phyloP scores from a whole-genome alignment of 352 stramenopile genomes.

The Thraustochytrium striatum region DNA sequence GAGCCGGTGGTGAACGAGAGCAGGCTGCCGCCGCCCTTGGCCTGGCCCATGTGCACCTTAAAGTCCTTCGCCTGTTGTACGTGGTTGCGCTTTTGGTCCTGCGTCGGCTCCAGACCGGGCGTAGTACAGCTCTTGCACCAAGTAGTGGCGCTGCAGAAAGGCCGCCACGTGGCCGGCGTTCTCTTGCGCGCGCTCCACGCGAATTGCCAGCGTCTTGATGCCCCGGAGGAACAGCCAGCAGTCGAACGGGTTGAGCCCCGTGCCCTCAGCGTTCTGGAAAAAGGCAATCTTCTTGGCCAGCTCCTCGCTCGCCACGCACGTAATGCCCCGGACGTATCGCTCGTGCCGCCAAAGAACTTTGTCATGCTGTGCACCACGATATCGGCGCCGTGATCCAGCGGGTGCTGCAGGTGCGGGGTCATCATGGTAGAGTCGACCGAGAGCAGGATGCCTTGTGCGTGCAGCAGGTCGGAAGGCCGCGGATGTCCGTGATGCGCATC shows the following conservation, averaged over 20 bases:
- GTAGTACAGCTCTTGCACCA: slow-evolving; percentile 68
- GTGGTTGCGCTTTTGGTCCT: slow-evolving; percentile 59
- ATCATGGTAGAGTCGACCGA: slow-evolving; percentile 55
- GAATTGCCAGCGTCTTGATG: slow-evolving; percentile 79
- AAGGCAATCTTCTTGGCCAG: slow-evolving; percentile 67
- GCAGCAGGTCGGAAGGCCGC: slow-evolving; percentile 41
- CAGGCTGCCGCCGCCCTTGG: slow-evolving; percentile 74
- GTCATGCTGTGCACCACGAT: slow-evolving; percentile 60
- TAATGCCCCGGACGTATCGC: slow-evolving; percentile 75
- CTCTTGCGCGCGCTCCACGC: slow-evolving; percentile 67
- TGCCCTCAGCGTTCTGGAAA: slow-evolving; percentile 80
- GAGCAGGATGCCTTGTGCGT: slow-evolving; percentile 9
- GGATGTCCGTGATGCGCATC: slow-evolving; percentile 52
- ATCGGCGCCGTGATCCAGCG: slow-evolving; percentile 52
- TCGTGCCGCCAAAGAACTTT: slow-evolving; percentile 82
- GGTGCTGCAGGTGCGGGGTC: slow-evolving; percentile 50
- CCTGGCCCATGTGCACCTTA: slow-evolving; percentile 76
- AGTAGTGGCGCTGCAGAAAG: slow-evolving; percentile 7
- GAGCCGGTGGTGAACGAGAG: slow-evolving; percentile 80
- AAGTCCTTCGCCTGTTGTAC: slow-evolving; percentile 4
- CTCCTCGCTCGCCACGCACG: slow-evolving; percentile 65
- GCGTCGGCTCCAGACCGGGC: slow-evolving; percentile 63
- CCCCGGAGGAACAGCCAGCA: slow-evolving; percentile 72
- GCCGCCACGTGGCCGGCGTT: slow-evolving; percentile 17
- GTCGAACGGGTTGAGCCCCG: slow-evolving; percentile 78